phyloP scores from a whole-genome alignment of 2,329 filamentous ascomycete genomes.

The Arthrobotrys conoides region DNA sequence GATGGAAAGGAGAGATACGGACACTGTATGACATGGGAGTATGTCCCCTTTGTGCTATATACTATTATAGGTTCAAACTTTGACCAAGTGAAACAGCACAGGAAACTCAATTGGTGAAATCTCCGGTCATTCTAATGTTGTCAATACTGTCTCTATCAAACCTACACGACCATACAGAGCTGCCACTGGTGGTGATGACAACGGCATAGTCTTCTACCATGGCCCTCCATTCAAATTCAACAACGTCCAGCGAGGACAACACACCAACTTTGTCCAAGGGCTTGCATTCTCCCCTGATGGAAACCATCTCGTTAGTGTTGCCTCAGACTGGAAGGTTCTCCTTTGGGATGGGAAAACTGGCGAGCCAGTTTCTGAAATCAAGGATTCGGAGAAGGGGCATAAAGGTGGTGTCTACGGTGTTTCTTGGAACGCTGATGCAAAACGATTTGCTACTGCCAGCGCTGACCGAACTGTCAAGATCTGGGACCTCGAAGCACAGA shows the following conservation, averaged over 20 bases:
- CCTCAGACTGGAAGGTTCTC: conserved; percentile 92
- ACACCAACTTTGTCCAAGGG: conserved; percentile 90
- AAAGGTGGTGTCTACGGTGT: conserved; percentile 93
- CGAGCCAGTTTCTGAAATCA: conserved; percentile 80
- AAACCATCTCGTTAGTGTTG: conserved; percentile 83
- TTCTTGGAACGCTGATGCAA: conserved; percentile 89
- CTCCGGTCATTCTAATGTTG: conserved; percentile 87
- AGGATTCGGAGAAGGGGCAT: conserved; percentile 81
- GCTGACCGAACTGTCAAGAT: conserved; percentile 95
- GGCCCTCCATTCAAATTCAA: conserved; percentile 97
- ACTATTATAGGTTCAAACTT: conserved; percentile 65
- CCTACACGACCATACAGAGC: conserved; percentile 91
- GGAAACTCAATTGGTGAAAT: conserved; percentile 97
- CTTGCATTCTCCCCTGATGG: conserved; percentile 93
- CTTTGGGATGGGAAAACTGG: conserved; percentile 97
- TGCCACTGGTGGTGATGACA: conserved; percentile 91
- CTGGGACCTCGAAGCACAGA: conserved; percentile 88
- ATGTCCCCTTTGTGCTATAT: conserved; percentile 73
- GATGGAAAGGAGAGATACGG: conserved; percentile 84
- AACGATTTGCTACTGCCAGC: conserved; percentile 88
- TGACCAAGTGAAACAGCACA: conserved; percentile 76
- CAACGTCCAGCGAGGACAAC: conserved; percentile 79
- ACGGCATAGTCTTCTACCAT: conserved; percentile 89
- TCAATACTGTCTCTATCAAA: conserved; percentile 92
- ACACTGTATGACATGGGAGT: conserved; percentile 53